These are phyloP conservation scores for Mesostigma viride DNA, from an alignment of 139 green algal species.

Conservation along the genomic window DNA sequence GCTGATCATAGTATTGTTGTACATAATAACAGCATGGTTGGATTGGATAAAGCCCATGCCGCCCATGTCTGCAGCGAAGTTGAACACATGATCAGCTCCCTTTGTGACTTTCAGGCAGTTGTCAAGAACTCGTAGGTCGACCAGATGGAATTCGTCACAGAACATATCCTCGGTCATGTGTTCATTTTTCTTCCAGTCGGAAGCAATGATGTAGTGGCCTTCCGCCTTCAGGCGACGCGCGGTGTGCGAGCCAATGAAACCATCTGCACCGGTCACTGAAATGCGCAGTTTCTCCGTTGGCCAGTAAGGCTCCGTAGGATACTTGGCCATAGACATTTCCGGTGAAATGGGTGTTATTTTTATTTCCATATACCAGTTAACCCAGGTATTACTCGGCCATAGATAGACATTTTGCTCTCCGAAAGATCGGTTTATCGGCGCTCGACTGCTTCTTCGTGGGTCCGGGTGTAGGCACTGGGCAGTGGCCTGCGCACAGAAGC, in stretches of 20 bases:
- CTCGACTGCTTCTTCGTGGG: too few species aligned
- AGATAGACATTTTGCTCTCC: too few species aligned
- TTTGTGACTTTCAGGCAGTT: conserved; percentile 43
- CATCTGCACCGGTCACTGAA: conserved; percentile 89
- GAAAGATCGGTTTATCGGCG: too few species aligned
- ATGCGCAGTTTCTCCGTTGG: conserved; percentile 73
- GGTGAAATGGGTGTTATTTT: too few species aligned
- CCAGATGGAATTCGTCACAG: conserved; percentile 97
- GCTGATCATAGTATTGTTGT: conserved; percentile 99
- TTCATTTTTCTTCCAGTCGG: conserved; percentile 98
- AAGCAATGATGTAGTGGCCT: conserved; percentile 90
- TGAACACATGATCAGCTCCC: conserved; percentile 92
- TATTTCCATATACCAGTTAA: too few species aligned
- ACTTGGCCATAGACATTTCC: too few species aligned
- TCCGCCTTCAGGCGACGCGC: conserved; percentile 87
- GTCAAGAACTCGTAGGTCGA: conserved; percentile 92
- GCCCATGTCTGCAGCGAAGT: conserved; percentile 98
- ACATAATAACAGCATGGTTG: conserved; percentile 97
- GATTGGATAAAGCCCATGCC: conserved; percentile 99
- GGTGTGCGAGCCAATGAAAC: conserved; percentile 86
- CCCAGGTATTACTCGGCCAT: too few species aligned
- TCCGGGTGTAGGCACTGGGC: too few species aligned
- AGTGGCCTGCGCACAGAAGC: too few species aligned
- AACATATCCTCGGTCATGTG: conserved; percentile 97
- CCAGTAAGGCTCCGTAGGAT: conserved; percentile 42